Base-by-base conservation (phyloP, 2,329 filamentous ascomycete species). In the Neofusicoccum sp. region DNA sequence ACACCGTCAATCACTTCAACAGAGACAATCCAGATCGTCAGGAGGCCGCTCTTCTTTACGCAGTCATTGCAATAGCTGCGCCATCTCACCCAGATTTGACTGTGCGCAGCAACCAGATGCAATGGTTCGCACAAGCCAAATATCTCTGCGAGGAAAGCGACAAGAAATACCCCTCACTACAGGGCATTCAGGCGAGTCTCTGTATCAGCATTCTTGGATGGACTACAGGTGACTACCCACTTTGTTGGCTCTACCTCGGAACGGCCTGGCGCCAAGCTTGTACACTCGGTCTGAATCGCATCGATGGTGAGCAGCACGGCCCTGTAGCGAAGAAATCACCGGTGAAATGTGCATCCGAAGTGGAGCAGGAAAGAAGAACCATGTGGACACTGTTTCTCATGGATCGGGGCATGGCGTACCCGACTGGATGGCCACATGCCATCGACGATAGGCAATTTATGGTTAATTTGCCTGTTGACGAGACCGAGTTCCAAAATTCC, bases 201-300 rank as follows among this genome's bases (percentile, higher is more conserved):
- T 66, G 65, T 28, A 63, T 73, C 8, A 61, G 68, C 7, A 64
- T 64, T 33, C 66, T 71, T 43, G 65, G 66, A 7, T 65, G 51
- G 48, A 69, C 66, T 1, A 60, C 63, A 6, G 70, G 70, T 1
- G 70, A 73, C 45, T 73, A 68, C 58, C 70, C 68, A 12, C 49
- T 66, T 16, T 66, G 64, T 34, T 73, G 69, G 68, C 53, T 72
- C 2, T 67, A 63, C n/a, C 43, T 73, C 16, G 71, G 70, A 6
- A 72, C 71, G 48, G 67, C 68, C 5, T 74, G 71, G 71, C 66
- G 70, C 44, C 71, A 73, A 58, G 67, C 64, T 3, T 69, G 67
- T 11, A 63, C 67, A 8, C 58, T 72, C 4, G 65, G 68, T 3
- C 59, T 73, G 43, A 72, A 73, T 57, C 65, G 67, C 4, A 64